Base-by-base conservation (phyloP, 768 basidiomycete species). In the Cubamyces lactineus region DNA sequence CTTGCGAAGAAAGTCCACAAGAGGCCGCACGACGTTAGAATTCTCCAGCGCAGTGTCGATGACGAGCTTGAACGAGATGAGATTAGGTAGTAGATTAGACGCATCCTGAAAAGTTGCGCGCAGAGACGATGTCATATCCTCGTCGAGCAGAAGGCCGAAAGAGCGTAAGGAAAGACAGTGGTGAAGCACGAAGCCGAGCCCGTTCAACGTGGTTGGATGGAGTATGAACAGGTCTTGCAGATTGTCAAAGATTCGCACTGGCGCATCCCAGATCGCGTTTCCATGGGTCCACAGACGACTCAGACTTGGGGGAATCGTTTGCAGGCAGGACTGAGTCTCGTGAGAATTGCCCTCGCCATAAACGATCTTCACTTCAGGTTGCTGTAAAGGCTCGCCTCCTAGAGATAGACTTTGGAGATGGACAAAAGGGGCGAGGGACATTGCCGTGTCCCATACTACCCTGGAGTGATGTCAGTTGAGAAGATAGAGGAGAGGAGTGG, bases 21-120 rank as follows among this genome's bases (percentile, higher is more conserved):
- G 23, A 2, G n/a, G 17, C 38, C 7, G 1, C 15, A 43, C 38
- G 13, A 21, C 39, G 45, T 51, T n/a, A 19, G 1, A 19, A 16
- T 5, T 34, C 1, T 34, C 6, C 6, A 11, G 8, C 4, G 28
- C 19, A 21, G 15, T 16, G 48, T 11, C 34, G 34, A 38, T 6
- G 13, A 60, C 19, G 12, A 63, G 45, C 55, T 66, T 66, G 45
- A 66, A 54, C 2, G 62, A 56, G 12, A 39, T 39, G n/a, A 66
- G 26, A 9, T 42, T 12, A 3, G 62, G 65, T 1, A 66, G 34
- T 0, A 59, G 34, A 5, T 19, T 15, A 7, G 58, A 43, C n/a
- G 45, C 15, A 5, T 19, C 24, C 23, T 12, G 42, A 7, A 66
- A n/a, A 0, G 38, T 46, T 3, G 9, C 7, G 34, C 16, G 23